Percentiles rank a stretch among this genome's conserved stretches.
Conservation (phyloP, 768 basidiomycete species). For the Suillus fuscotomentosus region DNA sequence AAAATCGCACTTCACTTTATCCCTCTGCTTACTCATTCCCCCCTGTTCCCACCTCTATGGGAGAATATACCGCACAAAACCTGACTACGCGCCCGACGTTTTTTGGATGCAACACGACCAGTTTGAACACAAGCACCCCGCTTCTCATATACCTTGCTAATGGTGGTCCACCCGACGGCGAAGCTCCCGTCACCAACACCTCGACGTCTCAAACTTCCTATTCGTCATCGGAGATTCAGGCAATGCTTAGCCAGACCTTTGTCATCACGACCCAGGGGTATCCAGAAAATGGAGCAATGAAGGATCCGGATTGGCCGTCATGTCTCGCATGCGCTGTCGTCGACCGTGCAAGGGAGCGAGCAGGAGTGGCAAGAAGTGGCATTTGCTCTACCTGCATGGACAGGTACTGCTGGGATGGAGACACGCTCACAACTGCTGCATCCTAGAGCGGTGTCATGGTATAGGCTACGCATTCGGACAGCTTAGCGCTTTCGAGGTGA, state of each 20-base stretch:
- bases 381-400: constrained; percentile 29
- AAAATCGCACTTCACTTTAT: constrained; percentile 39
- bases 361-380: constrained; percentile 25
- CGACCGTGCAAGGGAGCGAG: constrained; percentile 39
- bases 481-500: constrained; percentile 6
- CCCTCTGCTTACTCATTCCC: constrained; percentile 34
- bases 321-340: constrained; percentile 53
- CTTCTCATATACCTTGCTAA: constrained; percentile 61
- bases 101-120: constrained; percentile 41
- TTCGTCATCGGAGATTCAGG: constrained; percentile 33
- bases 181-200: constrained; percentile 41
- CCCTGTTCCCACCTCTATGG: constrained; percentile 23
- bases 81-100: constrained; percentile 41
- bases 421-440: constrained; percentile 1
- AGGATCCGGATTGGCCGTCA: constrained; percentile 43
- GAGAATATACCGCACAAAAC: constrained; percentile 34
- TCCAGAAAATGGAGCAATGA: constrained; percentile 22
- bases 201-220: constrained; percentile 40
- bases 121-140: constrained; percentile 34
- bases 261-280: constrained; percentile 43
- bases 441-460: not conserved
- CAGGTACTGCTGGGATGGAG: constrained; percentile 32
- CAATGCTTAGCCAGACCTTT: constrained; percentile 47
- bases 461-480: constrained; percentile 1
- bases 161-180: constrained; percentile 43